A percentile compares a stretch with the other conserved stretches of the same genome.
Evolutionary conservation across 2,329 filamentous ascomycete species (phyloP).

Genomic region (Alternaria solani): DNA sequence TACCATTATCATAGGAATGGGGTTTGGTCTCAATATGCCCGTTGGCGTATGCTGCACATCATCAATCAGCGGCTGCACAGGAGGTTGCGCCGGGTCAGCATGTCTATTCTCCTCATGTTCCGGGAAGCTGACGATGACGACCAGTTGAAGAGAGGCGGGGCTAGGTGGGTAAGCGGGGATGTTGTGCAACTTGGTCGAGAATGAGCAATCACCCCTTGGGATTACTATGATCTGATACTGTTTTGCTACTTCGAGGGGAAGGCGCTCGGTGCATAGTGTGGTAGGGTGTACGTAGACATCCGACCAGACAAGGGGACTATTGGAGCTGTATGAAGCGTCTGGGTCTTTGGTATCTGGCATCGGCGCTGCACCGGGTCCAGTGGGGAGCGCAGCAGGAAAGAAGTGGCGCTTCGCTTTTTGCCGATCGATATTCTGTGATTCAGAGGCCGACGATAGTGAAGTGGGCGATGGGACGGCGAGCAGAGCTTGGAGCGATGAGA

Average conservation of each 20-base stretch:
- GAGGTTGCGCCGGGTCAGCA: conserved; percentile 17
- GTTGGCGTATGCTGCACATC: conserved; percentile 73
- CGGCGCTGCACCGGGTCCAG: conserved; percentile 71
- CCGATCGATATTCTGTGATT: conserved; percentile 13
- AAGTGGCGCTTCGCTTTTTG: conserved; percentile 34
- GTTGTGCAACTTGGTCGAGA: conserved; percentile 81
- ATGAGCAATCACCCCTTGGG: conserved; percentile 82
- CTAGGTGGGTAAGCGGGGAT: conserved; percentile 79
- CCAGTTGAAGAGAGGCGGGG: conserved; percentile 73
- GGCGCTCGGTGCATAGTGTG: conserved; percentile 68
- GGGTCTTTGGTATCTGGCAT: conserved; percentile 66
- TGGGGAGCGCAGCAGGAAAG: conserved; percentile 62
- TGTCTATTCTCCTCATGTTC: conserved; percentile 49
- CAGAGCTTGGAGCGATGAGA: conserved; percentile 48
- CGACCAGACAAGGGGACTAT: conserved; percentile 69
- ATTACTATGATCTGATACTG: conserved; percentile 81
- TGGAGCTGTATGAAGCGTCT: conserved; percentile 42
- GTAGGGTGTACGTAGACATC: conserved; percentile 73
- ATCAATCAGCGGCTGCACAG: conserved; percentile 76
- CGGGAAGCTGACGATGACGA: conserved; percentile 76
- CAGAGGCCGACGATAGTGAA: conserved; percentile 15
- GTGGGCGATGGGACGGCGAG: conserved; percentile 38
- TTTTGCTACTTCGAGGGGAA: conserved; percentile 61
- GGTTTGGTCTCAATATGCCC: conserved; percentile 73
- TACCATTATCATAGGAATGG: conserved; percentile 85